Evolutionary conservation across 2,329 filamentous ascomycete species (phyloP), one percentile per base, ranked within the genome.

Genomic region (Cordyceps tenuipes): DNA sequence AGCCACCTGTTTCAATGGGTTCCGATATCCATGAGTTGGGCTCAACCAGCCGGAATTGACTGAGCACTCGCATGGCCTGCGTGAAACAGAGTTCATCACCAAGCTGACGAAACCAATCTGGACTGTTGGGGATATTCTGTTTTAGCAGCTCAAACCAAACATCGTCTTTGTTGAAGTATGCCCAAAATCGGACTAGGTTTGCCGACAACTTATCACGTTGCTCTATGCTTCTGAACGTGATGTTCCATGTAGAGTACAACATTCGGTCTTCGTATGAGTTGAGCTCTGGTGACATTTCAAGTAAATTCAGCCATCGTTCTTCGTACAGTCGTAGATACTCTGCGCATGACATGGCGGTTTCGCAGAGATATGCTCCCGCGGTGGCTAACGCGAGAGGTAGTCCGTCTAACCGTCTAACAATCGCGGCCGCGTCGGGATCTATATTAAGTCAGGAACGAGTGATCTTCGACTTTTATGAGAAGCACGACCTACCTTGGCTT

Each of bases 361-460:
- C 63, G 31, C 68, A 60, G 15, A 80, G 71, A 61, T 77, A 81
- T 0, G 74, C 69, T 5, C 76, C 76, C 19, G 78, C 77, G 17
- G 76, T 73, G 5, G 76, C 67, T 17, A 81, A 70, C 1, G 77
- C 77, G 34, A 81, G 70, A 13, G 76, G 77, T 31, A 79, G 71
- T 5, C 78, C 75, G 61, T 76, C 72, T 0, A 81, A 72, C 53
- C 43, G 43, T n/a, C 19, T 17, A 9, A 46, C 43, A 9, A 46
- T 19, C 23, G 17, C 19, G 5, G 9, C 3, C 1, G 43, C 43
- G 3, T 46, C n/a, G 9, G 43, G 43, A 21, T 46, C n/a, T 46
- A 46, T 1, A 5, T 5, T 7, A 43, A 43, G 15, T 7, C 19
- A 17, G 15, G 5, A 3, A 36, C 13, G 15, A 6, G 5, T 43